phyloP scores from a whole-genome alignment of 2,329 filamentous ascomycete genomes.

The Xylaria sp. region DNA sequence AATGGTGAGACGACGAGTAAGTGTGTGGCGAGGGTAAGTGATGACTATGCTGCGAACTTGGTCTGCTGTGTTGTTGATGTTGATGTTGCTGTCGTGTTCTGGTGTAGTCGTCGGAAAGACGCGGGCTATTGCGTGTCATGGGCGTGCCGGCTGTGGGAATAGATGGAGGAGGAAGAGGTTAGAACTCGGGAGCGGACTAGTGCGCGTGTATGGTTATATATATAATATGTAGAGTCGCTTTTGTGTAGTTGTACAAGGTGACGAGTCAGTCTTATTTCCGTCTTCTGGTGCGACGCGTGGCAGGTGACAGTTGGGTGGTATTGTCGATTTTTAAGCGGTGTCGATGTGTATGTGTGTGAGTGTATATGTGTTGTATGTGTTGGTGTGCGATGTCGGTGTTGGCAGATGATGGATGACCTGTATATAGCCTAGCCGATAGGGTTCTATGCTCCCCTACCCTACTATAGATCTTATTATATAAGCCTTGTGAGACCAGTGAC shows the following conservation, averaged over 20 bases:
- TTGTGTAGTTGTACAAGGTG: neutral
- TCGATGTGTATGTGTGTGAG: neutral
- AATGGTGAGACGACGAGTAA: slow-evolving; percentile 38
- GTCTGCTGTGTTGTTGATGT: slow-evolving; percentile 33
- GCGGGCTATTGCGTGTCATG: slow-evolving; percentile 48
- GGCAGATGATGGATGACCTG: slow-evolving; percentile 21
- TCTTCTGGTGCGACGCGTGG: slow-evolving; percentile 32
- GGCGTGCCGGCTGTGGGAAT: slow-evolving; percentile 20
- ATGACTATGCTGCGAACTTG: slow-evolving; percentile 43
- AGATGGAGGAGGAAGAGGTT: neutral
- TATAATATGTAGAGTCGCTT: neutral
- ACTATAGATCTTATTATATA: slow-evolving; percentile 8
- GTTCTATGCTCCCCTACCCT: neutral
- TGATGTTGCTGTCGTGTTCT: slow-evolving; percentile 35
- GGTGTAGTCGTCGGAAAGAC: slow-evolving; percentile 46
- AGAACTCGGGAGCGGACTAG: neutral
- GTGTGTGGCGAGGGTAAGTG: slow-evolving; percentile 38
- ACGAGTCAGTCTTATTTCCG: slow-evolving; percentile 1
- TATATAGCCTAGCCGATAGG: too few species aligned
- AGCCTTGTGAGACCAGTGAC: neutral
- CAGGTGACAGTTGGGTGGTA: slow-evolving; percentile 35
- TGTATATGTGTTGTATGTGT: neutral
- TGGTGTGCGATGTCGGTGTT: slow-evolving; percentile 20
- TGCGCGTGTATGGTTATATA: neutral
- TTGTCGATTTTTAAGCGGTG: slow-evolving; percentile 11